Evolutionary conservation across 2,329 filamentous ascomycete species (phyloP).

Genomic region (Trichocomaceae sp.): DNA sequence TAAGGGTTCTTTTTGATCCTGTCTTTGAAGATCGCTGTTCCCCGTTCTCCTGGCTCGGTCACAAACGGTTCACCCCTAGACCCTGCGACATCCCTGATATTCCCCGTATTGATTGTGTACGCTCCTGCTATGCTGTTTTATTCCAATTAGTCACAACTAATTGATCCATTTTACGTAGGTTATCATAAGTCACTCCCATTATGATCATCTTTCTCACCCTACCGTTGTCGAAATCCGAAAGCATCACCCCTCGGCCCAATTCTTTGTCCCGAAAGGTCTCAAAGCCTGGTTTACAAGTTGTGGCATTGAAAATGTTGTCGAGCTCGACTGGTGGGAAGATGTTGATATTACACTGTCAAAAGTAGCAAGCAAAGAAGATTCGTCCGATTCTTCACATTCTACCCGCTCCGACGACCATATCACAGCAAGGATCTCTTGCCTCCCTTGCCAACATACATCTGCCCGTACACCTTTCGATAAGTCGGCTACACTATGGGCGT

Average conservation of each 20-base stretch:
- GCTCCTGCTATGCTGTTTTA: not conserved
- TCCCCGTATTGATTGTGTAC: slow-evolving; percentile 12
- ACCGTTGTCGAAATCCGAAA: slow-evolving; percentile 13
- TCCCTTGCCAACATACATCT: slow-evolving; percentile 12
- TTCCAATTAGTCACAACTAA: not conserved
- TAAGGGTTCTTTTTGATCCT: slow-evolving; percentile 80
- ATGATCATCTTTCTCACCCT: slow-evolving; percentile 13
- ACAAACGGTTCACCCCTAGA: slow-evolving; percentile 13
- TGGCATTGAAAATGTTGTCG: slow-evolving; percentile 9
- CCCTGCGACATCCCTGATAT: slow-evolving; percentile 13
- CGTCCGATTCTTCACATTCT: not conserved
- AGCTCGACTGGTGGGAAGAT: slow-evolving; percentile 15
- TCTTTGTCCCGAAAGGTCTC: slow-evolving; percentile 12
- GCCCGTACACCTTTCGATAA: slow-evolving; percentile 11
- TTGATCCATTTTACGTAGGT: slow-evolving; percentile 5
- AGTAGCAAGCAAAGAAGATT: not conserved
- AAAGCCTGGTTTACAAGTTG: slow-evolving; percentile 13
- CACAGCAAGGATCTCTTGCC: slow-evolving; percentile 8
- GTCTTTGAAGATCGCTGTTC: slow-evolving; percentile 78
- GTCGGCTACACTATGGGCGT: slow-evolving; percentile 13
- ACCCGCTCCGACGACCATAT: not conserved
- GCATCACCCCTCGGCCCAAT: slow-evolving; percentile 10
- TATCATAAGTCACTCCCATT: slow-evolving; percentile 14
- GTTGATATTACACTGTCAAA: slow-evolving; percentile 11
- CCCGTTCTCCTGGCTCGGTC: slow-evolving; percentile 52